Base-by-base conservation (phyloP, 192 early-diverging fungal species). In the Coemansia sp. region DNA sequence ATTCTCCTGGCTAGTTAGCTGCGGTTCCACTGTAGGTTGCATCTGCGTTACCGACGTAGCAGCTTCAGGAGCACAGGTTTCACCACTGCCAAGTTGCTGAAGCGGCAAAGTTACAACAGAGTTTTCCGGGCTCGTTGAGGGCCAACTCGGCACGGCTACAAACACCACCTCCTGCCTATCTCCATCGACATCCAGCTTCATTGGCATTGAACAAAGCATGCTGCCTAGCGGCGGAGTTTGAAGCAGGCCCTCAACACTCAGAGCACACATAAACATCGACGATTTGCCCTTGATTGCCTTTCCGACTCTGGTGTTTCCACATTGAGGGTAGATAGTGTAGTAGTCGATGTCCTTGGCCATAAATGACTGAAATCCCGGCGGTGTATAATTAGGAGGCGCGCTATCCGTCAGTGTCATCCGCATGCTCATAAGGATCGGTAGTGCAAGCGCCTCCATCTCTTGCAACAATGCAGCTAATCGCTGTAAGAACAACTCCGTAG, bases 381-480 rank as follows among this genome's bases (percentile, higher is more conserved):
- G 79, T 1, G 18, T 46, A 31, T 76, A 82, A 13, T 39, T 46
- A 3, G 59, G 9, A 13, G 73, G 57, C 3, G 79, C 63, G 14
- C 20, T 31, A 1, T 24, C 37, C 0, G n/a, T 45, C 16, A 82
- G 60, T 2, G 62, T 43, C 62, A 82, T 43, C 10, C 66, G 62
- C 43, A 68, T 35, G 21, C 70, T 70, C 16, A 72, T 33, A 9
- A 46, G 61, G 7, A 68, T 63, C 10, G 65, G 62, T 0, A 59
- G 65, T 67, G 70, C 31, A 31, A n/a, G 11, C 31, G 66, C 76
- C 72, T 79, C 77, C 77, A 79, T 79, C 60, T 67, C 42, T 53
- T 60, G 59, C 10, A 79, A 31, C 20, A 79, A 21, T 2, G 61
- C 48, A n/a, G 61, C 50, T 9, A 79, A 59, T 23, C 77, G 38